Base-by-base conservation (phyloP, 1,284 basidiomycete genomes). In the Sanghuangporus baumii region DNA sequence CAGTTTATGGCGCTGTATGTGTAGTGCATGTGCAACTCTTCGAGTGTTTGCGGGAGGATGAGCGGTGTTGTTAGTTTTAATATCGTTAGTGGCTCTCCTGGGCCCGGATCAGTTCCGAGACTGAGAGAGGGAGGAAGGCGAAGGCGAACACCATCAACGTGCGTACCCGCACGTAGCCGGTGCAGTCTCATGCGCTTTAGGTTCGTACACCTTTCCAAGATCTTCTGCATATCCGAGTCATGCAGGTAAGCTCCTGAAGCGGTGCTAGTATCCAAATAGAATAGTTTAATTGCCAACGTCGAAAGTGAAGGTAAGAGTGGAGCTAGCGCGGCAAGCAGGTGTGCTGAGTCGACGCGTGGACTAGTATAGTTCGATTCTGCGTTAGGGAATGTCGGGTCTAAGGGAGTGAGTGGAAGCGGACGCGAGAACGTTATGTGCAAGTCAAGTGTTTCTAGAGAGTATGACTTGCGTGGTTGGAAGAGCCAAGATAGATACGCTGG, bases 191-290 rank as follows among this genome's bases (percentile, higher is more conserved):
- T 38, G 18, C 36, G 51, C 26, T 26, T 37, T 18, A 61, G 26
- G 2, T 40, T 11, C n/a, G 38, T 46, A 16, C 38, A 50, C 5
- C 18, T 20, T 16, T 38, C 38, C 16, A 61, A 41, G 26, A 61
- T 14, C 11, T 18, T 23, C 18, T 61, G 51, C 14, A 61, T n/a
- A 46, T 61, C 60, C 23, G 55, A 14, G 37, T 61, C 60, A 23
- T 61, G 60, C 14, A 38, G n/a, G 18, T 37, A 16, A 2, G 54
- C 26, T n/a, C 23, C 23, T 1, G 34, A 38, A 6, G 46, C 46
- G n/a, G 31, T 56, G 41, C 52, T 61, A 9, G 60, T 61, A 37
- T 61, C 60, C 1, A 61, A 34, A 43, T 61, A 61, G 34, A 61
- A 61, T 2, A 61, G 41, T 18, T 47, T 38, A 26, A 61, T 43